Conservation (phyloP, 1,284 basidiomycete species). For the Porogramme epimiltina region DNA sequence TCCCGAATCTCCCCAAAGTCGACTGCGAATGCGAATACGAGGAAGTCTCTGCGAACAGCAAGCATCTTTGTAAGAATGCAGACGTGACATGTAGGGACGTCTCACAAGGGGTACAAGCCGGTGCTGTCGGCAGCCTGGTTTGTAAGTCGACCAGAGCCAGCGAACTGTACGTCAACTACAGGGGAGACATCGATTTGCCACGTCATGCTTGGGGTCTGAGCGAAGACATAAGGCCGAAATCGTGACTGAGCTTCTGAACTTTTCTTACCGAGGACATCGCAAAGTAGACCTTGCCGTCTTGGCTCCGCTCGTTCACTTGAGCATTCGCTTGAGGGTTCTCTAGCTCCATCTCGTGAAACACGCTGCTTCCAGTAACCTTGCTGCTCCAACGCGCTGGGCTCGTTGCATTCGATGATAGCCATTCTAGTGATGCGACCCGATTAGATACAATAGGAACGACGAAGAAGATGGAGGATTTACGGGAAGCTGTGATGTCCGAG, state of each 20-base stretch:
- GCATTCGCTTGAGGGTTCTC: conserved; percentile 10
- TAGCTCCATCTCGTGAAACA: conserved; percentile 22
- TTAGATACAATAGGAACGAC: too few relatives aligned
- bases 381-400: conserved; percentile 18
- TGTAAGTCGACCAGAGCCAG: conserved; percentile 7
- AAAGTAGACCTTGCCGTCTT: conserved; percentile 25
- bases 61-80: not conserved
- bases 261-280: conserved; percentile 20
- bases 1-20: conserved; percentile 26
- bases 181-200: conserved; percentile 17
- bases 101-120: conserved; percentile 18
- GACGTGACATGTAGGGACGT: not conserved
- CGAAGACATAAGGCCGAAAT: not conserved
- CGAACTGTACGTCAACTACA: conserved; percentile 15
- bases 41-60: conserved; percentile 9
- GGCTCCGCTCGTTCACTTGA: conserved; percentile 21
- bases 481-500: conserved; percentile 33
- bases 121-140: conserved; percentile 8
- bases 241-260: too few relatives aligned
- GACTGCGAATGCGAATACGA: conserved; percentile 22
- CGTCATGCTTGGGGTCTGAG: conserved; percentile 12
- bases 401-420: conserved; percentile 18
- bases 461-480: not conserved
- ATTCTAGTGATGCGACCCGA: conserved; percentile 12
- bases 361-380: conserved; percentile 2